Evolutionary conservation across 179 eudicot genomes (phyloP).

Genomic region (Heliamphora pulchella): DNA sequence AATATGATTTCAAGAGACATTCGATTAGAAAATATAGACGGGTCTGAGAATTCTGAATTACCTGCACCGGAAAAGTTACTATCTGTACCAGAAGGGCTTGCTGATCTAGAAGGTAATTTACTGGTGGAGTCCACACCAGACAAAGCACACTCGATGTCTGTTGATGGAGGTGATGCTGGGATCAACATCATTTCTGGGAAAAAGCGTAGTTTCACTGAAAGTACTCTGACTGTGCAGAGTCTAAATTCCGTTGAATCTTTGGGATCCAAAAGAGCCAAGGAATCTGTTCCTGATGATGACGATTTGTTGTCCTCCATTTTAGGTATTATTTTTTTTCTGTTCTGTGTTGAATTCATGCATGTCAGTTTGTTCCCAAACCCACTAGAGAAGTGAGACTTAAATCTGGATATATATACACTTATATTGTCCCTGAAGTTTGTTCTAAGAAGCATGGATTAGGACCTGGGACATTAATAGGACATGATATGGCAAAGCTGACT

Average conservation of each 20-base stretch:
- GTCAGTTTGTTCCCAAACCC: neutral
- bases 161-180: constrained; percentile 36
- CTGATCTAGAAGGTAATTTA: constrained; percentile 27
- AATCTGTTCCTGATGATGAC: constrained; percentile 71
- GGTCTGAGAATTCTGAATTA: constrained; percentile 30
- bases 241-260: constrained; percentile 64
- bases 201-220: constrained; percentile 86
- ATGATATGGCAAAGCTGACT: neutral
- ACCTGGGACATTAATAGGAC: neutral
- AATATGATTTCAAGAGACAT: constrained; percentile 20
- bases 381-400: neutral
- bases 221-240: constrained; percentile 74
- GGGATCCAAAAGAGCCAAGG: constrained; percentile 55
- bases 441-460: neutral
- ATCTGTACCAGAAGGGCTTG: constrained; percentile 33
- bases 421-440: neutral
- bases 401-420: neutral
- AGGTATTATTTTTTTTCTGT: constrained; percentile 37
- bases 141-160: constrained; percentile 22
- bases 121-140: constrained; percentile 51
- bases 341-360: neutral
- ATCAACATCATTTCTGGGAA: constrained; percentile 41
- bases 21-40: constrained; percentile 25
- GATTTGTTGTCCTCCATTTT: constrained; percentile 89
- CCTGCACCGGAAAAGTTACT: constrained; percentile 53